Conservation (phyloP, 805 yeast species). For the Cyberlindnera petersonii region DNA sequence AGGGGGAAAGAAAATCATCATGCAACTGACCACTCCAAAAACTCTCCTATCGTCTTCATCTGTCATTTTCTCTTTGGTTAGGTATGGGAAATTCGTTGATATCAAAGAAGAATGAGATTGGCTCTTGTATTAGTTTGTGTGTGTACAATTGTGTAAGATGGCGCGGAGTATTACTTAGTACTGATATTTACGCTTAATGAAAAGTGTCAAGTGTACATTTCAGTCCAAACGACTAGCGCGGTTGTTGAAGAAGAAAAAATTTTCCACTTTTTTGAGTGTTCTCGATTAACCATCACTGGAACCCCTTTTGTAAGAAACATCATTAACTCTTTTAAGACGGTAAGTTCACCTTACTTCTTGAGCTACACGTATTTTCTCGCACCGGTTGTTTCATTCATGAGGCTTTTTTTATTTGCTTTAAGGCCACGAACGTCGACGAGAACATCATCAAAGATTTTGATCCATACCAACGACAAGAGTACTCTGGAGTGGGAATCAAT, state of each 20-base stretch:
- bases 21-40: conserved; percentile 16
- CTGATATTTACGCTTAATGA: too few species aligned
- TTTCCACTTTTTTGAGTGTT: too few species aligned
- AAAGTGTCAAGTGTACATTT: too few species aligned
- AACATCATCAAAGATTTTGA: conserved; percentile 2
- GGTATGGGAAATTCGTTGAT: neutral
- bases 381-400: conserved; percentile 8
- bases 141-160: too few species aligned
- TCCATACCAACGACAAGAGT: conserved; percentile 22
- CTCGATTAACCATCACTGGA: too few species aligned
- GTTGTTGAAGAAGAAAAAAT: too few species aligned
- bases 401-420: too few species aligned
- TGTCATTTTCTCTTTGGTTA: conserved; percentile 7
- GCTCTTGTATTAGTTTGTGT: too few species aligned
- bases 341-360: conserved; percentile 7
- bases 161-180: too few species aligned
- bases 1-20: too few species aligned
- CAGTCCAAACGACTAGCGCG: too few species aligned
- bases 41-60: conserved; percentile 16
- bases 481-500: conserved; percentile 35
- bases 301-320: too few species aligned
- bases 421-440: conserved; percentile 4
- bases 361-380: conserved; percentile 20
- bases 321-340: conserved; percentile 3
- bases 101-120: neutral